Conservation (phyloP, 345 rosid species). For the Stellera chamaejasme region DNA sequence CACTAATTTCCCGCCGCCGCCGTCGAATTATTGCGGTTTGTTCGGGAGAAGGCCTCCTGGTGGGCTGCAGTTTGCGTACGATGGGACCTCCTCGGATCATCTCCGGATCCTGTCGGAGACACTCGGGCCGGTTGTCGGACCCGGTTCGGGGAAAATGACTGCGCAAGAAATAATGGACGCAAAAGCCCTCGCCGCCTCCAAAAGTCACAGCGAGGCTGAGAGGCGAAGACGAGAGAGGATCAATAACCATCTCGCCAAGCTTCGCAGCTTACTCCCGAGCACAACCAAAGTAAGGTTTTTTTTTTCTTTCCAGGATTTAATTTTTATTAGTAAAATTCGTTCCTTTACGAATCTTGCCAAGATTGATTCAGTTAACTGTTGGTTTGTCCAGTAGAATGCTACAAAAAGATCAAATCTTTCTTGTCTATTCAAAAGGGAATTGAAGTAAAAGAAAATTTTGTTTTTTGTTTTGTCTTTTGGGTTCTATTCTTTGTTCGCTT, state of each 20-base stretch:
- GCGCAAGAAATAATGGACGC: conserved; percentile 99
- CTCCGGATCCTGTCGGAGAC: conserved; percentile 76
- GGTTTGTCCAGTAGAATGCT: conserved; percentile 11
- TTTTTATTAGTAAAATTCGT: too few relatives aligned
- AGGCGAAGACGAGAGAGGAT: conserved; percentile 93
- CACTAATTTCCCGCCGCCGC: conserved; percentile 46
- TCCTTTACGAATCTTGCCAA: conserved; percentile 13
- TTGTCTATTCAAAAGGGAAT: too few relatives aligned
- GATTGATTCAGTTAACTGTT: conserved; percentile 13
- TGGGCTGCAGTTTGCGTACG: conserved; percentile 54
- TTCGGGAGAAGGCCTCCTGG: conserved; percentile 57
- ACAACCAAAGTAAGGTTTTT: conserved; percentile 83
- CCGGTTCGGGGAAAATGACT: conserved; percentile 72
- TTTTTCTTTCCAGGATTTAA: conserved; percentile 11
- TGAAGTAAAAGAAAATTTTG: conserved; percentile 1
- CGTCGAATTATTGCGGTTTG: conserved; percentile 51
- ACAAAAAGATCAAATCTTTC: too few relatives aligned
- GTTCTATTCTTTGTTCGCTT: conserved; percentile 15
- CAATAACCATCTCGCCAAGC: conserved; percentile 93
- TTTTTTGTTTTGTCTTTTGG: conserved; percentile 6
- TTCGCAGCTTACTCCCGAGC: conserved; percentile 89
- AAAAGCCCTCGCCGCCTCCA: conserved; percentile 96
- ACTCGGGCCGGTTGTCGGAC: conserved; percentile 57
- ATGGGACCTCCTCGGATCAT: conserved; percentile 59
- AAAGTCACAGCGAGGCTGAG: conserved; percentile 97